Percentiles rank a stretch among this genome's conserved stretches.
Conservation (phyloP, 768 basidiomycete genomes). For the Trametopsis cervina region DNA sequence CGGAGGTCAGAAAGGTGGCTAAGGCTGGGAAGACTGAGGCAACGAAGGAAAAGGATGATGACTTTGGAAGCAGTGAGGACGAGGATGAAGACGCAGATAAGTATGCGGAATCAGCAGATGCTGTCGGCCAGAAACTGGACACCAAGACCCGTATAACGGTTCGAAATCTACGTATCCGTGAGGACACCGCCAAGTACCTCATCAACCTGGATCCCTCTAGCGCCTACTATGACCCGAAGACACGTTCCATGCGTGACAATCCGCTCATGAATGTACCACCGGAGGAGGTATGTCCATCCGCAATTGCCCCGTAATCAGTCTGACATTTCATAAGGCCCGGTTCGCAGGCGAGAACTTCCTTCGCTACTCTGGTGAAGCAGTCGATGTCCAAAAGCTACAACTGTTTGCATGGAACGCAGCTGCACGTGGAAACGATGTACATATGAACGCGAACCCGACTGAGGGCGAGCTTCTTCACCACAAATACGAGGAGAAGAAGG, state of each 20-base stretch:
- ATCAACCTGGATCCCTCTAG: conserved; percentile 93
- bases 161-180: conserved; percentile 94
- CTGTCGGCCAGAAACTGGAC: conserved; percentile 96
- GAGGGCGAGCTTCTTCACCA: conserved; percentile 89
- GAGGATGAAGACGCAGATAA: conserved; percentile 97
- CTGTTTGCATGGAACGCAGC: conserved; percentile 97
- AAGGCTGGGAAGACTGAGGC: conserved; percentile 77
- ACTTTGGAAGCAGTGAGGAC: conserved; percentile 95
- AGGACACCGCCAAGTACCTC: conserved; percentile 98
- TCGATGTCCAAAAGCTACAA: conserved; percentile 86
- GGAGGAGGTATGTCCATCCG: conserved; percentile 63
- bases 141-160: conserved; percentile 98
- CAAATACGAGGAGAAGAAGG: conserved; percentile 90
- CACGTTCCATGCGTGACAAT: conserved; percentile 98
- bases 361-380: conserved; percentile 87
- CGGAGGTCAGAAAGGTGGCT: conserved; percentile 89
- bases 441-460: conserved; percentile 94
- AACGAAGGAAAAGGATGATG: conserved; percentile 65
- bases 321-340: conserved; percentile 57
- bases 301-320: too few species aligned
- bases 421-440: conserved; percentile 88
- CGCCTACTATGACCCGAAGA: conserved; percentile 99
- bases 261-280: conserved; percentile 67
- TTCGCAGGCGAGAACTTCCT: conserved; percentile 98
- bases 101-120: conserved; percentile 96